Percentiles rank a stretch among this genome's conserved stretches.
Conservation (phyloP, 257 asterid genomes). For the Schizonepeta tenuifolia region DNA sequence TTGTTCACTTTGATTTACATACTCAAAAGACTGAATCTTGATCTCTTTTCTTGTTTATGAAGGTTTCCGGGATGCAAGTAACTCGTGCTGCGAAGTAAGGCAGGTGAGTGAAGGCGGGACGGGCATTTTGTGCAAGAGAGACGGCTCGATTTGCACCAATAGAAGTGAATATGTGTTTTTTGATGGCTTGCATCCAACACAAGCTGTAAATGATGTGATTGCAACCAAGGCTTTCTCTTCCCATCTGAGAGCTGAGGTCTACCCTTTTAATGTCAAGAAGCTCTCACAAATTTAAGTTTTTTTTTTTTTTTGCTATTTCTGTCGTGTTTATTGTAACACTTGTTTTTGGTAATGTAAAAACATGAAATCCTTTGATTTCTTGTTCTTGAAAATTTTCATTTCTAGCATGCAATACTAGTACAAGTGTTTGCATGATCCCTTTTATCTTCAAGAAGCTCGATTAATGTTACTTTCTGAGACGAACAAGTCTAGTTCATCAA, state of each 20-base stretch:
- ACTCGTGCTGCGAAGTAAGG: slow-evolving; percentile 61
- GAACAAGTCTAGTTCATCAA: neutral
- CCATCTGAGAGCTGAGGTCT: slow-evolving; percentile 42
- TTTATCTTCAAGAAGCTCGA: neutral
- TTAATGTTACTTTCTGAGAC: neutral
- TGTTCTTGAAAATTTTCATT: neutral
- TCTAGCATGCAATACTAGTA: too few species aligned
- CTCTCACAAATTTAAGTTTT: slow-evolving; percentile 43
- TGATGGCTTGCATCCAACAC: slow-evolving; percentile 79
- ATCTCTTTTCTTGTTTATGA: neutral
- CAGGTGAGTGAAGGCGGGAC: slow-evolving; percentile 48
- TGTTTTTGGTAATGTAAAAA: neutral
- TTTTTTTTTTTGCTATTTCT: too few species aligned
- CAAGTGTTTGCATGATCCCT: neutral
- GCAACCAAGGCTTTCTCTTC: slow-evolving; percentile 67
- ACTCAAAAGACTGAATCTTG: neutral
- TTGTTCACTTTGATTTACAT: too few species aligned
- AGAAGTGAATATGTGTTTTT: slow-evolving; percentile 56
- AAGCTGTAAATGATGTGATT: slow-evolving; percentile 60
- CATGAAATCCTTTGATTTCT: neutral
- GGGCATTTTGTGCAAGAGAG: slow-evolving; percentile 61
- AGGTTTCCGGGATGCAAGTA: slow-evolving; percentile 52
- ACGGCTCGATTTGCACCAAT: slow-evolving; percentile 51
- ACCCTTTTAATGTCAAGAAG: slow-evolving; percentile 58
- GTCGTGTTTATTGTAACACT: neutral